phyloP scores from a whole-genome alignment of 495 filamentous ascomycete genomes.

The Geopyxis carbonaria region DNA sequence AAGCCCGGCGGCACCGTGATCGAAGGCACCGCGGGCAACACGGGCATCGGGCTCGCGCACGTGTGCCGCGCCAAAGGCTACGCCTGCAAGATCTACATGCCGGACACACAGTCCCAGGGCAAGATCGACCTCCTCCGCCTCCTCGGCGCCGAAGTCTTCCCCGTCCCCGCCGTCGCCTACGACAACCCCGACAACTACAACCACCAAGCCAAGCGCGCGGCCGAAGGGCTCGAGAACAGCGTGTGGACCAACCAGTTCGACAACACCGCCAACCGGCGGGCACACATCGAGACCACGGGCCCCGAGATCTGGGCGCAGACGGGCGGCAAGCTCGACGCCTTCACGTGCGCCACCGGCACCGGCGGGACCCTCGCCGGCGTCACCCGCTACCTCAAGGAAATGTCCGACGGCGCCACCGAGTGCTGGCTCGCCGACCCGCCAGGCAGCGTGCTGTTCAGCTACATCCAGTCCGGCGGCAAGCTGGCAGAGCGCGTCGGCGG shows the following conservation, averaged over 20 bases:
- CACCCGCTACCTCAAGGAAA: constrained; percentile 76
- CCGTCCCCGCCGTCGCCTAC: constrained; percentile 93
- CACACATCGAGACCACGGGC: constrained; percentile 91
- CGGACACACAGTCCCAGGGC: constrained; percentile 92
- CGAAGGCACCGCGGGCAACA: constrained; percentile 94
- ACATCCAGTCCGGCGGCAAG: constrained; percentile 71
- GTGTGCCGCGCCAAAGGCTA: constrained; percentile 90
- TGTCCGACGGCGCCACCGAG: constrained; percentile 65
- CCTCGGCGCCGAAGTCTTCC: constrained; percentile 90
- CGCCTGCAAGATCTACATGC: constrained; percentile 96
- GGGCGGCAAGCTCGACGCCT: constrained; percentile 68
- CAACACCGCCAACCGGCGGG: constrained; percentile 81
- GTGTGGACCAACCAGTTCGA: constrained; percentile 99
- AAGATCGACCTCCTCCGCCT: constrained; percentile 88
- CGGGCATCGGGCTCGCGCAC: constrained; percentile 91
- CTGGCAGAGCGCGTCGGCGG: constrained; percentile 64
- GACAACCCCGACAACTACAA: constrained; percentile 96
- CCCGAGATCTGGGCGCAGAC: constrained; percentile 98
- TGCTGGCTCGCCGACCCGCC: constrained; percentile 85
- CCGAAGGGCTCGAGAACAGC: constrained; percentile 68
- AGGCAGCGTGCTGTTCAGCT: constrained; percentile 78
- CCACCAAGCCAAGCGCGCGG: constrained; percentile 80
- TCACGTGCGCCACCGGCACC: constrained; percentile 89
- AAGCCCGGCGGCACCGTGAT: constrained; percentile 81
- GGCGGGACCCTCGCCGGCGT: constrained; percentile 80